A percentile compares a stretch with the other conserved stretches of the same genome.
Evolutionary conservation across 495 filamentous ascomycete species (phyloP).

Genomic region (Hypoxylon rickii): DNA sequence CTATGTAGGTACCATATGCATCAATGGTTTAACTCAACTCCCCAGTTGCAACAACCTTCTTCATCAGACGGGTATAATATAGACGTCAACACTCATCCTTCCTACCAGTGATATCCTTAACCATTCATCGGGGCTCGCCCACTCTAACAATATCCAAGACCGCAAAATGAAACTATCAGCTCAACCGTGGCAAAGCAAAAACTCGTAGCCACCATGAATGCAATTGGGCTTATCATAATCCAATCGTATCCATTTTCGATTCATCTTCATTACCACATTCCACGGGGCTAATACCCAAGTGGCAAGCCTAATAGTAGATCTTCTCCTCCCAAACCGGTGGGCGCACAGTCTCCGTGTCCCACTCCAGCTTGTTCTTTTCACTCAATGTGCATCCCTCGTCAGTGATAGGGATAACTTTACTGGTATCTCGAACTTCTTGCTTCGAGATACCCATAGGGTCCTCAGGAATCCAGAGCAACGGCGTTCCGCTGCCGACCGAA

Average conservation of each 20-base stretch:
- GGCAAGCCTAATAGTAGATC: constrained; percentile 51
- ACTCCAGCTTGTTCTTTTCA: constrained; percentile 77
- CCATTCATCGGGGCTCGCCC: constrained; percentile 10
- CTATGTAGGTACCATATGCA: too few species aligned
- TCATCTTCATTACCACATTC: not conserved
- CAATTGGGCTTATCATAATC: not conserved
- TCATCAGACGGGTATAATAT: constrained; percentile 28
- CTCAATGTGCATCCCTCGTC: constrained; percentile 83
- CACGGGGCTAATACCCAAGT: constrained; percentile 7
- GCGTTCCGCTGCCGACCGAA: constrained; percentile 63
- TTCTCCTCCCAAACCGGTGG: constrained; percentile 84
- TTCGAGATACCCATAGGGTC: constrained; percentile 75
- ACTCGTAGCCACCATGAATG: not conserved
- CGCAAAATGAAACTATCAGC: not conserved
- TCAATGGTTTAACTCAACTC: too few species aligned
- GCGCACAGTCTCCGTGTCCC: constrained; percentile 71
- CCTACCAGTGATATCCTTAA: constrained; percentile 9
- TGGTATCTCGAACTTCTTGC: constrained; percentile 76
- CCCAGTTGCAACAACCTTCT: constrained; percentile 1
- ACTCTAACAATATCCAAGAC: not conserved
- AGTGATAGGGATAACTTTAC: constrained; percentile 74
- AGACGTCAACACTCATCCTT: constrained; percentile 19
- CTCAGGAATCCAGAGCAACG: constrained; percentile 82
- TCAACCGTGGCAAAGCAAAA: constrained; percentile 1
- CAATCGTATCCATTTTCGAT: not conserved